Conservation (phyloP, 1,139 yeast genomes). For the Lizanozyma gosingica region DNA sequence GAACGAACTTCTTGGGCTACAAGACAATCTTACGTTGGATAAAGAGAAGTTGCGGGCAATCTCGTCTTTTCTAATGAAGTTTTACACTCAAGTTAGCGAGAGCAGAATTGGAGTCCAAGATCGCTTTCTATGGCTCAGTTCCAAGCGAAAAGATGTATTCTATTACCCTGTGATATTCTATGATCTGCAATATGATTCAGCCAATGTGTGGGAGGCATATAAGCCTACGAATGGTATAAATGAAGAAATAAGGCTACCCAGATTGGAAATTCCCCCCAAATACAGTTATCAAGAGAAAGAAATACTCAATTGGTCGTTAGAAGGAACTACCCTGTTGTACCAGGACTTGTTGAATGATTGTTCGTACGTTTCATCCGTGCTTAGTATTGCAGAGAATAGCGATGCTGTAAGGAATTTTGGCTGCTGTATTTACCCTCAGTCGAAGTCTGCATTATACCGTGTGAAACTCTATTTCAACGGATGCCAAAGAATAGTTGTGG, state of each 20-base stretch:
- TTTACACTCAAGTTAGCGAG: background rate
- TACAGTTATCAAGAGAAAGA: background rate
- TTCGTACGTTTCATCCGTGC: conserved; percentile 62
- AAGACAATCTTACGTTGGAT: background rate
- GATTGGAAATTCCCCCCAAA: background rate
- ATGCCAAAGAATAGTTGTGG: conserved; percentile 35
- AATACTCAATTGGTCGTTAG: background rate
- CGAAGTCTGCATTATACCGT: conserved; percentile 23
- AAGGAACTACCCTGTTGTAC: conserved; percentile 14
- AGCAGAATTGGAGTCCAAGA: background rate
- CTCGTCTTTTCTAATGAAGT: background rate
- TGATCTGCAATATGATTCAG: background rate
- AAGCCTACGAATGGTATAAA: background rate
- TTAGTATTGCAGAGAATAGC: conserved; percentile 26
- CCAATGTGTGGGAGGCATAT: background rate
- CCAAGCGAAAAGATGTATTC: background rate
- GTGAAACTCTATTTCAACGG: conserved; percentile 53
- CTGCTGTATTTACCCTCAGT: conserved; percentile 20
- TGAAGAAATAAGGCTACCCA: background rate
- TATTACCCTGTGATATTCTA: background rate
- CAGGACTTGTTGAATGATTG: conserved; percentile 65
- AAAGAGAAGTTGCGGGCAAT: background rate
- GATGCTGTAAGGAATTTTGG: conserved; percentile 9
- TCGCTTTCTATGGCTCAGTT: background rate
- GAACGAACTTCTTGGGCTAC: background rate